These are phyloP conservation scores for Claviceps monticola DNA, from an alignment of 2,329 filamentous ascomycete species.

Conservation along the genomic window DNA sequence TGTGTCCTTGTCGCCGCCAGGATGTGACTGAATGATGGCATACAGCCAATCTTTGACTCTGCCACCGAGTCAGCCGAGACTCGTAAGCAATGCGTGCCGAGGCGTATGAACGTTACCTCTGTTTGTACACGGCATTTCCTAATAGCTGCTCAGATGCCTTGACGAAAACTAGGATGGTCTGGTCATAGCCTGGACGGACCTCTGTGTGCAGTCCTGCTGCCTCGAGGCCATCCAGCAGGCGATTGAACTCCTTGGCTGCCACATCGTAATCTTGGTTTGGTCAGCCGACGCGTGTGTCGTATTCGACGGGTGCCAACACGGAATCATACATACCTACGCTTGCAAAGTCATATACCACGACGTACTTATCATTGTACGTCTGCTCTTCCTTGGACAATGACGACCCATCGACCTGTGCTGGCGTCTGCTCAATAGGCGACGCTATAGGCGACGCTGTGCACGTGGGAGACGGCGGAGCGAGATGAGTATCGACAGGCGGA, in stretches of 20 bases:
- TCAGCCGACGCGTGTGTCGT: neutral
- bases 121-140: slow-evolving; percentile 52
- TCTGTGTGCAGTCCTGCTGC: slow-evolving; percentile 54
- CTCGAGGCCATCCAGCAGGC: slow-evolving; percentile 43
- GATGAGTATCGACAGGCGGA: neutral
- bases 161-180: slow-evolving; percentile 53
- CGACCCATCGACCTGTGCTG: neutral
- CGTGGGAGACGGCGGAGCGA: neutral
- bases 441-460: neutral
- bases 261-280: slow-evolving; percentile 17
- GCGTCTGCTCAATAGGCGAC: neutral
- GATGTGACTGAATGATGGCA: slow-evolving; percentile 51
- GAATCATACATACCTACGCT: slow-evolving; percentile 16
- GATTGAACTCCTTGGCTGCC: slow-evolving; percentile 21
- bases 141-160: slow-evolving; percentile 49
- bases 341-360: slow-evolving; percentile 24
- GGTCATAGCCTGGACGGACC: slow-evolving; percentile 55
- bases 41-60: slow-evolving; percentile 67
- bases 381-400: neutral
- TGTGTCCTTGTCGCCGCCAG: slow-evolving; percentile 38
- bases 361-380: slow-evolving; percentile 17
- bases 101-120: slow-evolving; percentile 29
- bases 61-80: neutral
- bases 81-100: neutral
- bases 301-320: neutral